Conservation (phyloP, 2,329 filamentous ascomycete species). For the Talaromyces albobiverticillius region DNA sequence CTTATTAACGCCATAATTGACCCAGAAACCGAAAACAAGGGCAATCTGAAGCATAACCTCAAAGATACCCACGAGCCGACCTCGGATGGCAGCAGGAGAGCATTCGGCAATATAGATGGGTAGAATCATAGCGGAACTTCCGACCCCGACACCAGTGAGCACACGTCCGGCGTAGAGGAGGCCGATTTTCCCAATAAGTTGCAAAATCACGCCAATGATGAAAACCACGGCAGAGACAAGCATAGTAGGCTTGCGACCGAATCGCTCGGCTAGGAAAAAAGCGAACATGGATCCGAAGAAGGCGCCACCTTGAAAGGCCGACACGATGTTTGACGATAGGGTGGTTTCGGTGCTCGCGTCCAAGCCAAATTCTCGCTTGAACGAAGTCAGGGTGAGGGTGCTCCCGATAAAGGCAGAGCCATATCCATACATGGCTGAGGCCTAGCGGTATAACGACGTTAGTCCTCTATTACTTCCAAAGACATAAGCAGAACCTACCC, state of each 20-base stretch:
- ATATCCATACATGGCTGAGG: constrained; percentile 37
- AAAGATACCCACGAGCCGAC: constrained; percentile 58
- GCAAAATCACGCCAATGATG: constrained; percentile 61
- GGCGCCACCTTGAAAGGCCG: constrained; percentile 76
- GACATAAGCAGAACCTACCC: not conserved
- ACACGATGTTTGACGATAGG: constrained; percentile 73
- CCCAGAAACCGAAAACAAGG: constrained; percentile 45
- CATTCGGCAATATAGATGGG: constrained; percentile 59
- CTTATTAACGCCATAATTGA: constrained; percentile 49
- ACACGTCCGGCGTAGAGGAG: constrained; percentile 1
- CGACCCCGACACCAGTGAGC: constrained; percentile 24
- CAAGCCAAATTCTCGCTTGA: constrained; percentile 65
- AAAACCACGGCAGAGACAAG: constrained; percentile 58
- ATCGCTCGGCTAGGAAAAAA: constrained; percentile 58
- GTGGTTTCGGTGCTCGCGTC: constrained; percentile 50
- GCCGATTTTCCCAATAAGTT: constrained; percentile 27
- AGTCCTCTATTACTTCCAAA: too few relatives aligned
- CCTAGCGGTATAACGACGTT: too few relatives aligned
- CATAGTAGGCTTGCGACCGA: constrained; percentile 55
- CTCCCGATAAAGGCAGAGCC: constrained; percentile 78
- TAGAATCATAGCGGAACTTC: constrained; percentile 51
- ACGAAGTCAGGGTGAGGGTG: constrained; percentile 68
- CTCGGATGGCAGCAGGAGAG: constrained; percentile 55
- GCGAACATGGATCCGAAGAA: constrained; percentile 76
- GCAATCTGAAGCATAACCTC: constrained; percentile 52